These are phyloP conservation scores for Penicillium tannophilum DNA, from an alignment of 495 filamentous ascomycete genomes.

Conservation along the genomic window DNA sequence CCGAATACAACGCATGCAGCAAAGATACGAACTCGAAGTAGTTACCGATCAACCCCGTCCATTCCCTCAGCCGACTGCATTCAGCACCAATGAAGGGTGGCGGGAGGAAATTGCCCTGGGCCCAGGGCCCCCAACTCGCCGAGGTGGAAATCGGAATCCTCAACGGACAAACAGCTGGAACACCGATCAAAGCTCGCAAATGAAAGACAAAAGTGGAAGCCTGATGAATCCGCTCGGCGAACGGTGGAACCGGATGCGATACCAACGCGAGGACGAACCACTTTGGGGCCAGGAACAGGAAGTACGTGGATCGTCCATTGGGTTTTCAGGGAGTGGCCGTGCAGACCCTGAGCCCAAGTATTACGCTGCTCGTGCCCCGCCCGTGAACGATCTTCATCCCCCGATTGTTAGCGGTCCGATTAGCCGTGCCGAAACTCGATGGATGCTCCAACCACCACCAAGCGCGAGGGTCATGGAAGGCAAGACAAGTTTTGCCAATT, in stretches of 20 bases:
- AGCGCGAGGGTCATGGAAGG: conserved; percentile 84
- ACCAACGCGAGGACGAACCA: conserved; percentile 83
- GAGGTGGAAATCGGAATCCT: conserved; percentile 51
- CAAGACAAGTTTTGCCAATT: conserved; percentile 58
- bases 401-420: conserved; percentile 78
- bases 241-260: conserved; percentile 71
- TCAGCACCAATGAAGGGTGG: conserved; percentile 86
- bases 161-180: conserved; percentile 53
- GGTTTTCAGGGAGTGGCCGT: conserved; percentile 53
- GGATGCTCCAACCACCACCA: conserved; percentile 92
- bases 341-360: conserved; percentile 55
- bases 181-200: conserved; percentile 31
- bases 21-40: conserved; percentile 41
- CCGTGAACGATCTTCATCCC: conserved; percentile 84
- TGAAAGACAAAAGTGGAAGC: conserved; percentile 34
- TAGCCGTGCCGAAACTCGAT: conserved; percentile 67
- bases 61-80: conserved; percentile 79
- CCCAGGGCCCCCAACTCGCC: conserved; percentile 66
- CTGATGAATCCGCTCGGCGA: conserved; percentile 48
- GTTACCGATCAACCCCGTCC: conserved; percentile 68
- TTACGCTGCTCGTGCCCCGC: conserved; percentile 68
- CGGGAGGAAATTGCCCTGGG: conserved; percentile 78
- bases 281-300: conserved; percentile 63
- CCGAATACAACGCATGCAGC: conserved; percentile 59
- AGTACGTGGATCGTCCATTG: conserved; percentile 51